Conservation (phyloP, 1,284 basidiomycete species). For the Cryptococcus maquisensis region DNA sequence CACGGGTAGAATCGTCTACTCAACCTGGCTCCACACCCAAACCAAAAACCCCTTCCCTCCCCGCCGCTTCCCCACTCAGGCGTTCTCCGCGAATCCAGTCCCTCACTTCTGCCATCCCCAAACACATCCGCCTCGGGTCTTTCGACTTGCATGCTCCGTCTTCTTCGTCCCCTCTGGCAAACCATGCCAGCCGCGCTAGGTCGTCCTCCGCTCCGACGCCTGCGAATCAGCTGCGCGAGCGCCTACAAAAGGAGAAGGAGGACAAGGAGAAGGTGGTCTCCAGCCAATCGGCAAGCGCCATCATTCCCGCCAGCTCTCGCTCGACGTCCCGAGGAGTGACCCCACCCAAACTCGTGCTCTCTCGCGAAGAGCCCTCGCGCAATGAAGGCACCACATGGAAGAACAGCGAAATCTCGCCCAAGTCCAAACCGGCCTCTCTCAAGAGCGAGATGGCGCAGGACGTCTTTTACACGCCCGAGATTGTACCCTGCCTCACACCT, state of each 20-base stretch:
- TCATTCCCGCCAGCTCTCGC: no score
- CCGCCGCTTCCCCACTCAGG: no score
- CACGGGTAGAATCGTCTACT: no score
- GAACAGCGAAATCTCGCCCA: background rate
- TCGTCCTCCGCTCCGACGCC: background rate
- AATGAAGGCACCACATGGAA: background rate
- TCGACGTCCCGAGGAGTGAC: background rate
- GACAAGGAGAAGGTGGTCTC: no score
- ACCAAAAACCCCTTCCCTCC: no score
- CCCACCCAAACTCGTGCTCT: background rate
- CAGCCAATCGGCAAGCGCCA: no score
- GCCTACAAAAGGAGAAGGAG: no score
- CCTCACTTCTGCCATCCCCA: background rate
- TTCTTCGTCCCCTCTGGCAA: background rate
- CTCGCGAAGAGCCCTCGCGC: background rate
- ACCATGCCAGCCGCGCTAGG: no score
- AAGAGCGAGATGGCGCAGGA: background rate
- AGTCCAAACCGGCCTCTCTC: background rate
- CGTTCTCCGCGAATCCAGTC: background rate
- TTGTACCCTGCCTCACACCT: background rate
- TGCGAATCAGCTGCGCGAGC: no score
- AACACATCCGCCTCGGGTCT: background rate
- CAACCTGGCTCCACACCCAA: no score
- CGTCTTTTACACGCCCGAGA: background rate
- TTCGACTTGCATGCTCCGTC: background rate